These are phyloP conservation scores for Penicillium sp. DNA, from an alignment of 2,329 filamentous ascomycete species.

Conservation along the genomic window DNA sequence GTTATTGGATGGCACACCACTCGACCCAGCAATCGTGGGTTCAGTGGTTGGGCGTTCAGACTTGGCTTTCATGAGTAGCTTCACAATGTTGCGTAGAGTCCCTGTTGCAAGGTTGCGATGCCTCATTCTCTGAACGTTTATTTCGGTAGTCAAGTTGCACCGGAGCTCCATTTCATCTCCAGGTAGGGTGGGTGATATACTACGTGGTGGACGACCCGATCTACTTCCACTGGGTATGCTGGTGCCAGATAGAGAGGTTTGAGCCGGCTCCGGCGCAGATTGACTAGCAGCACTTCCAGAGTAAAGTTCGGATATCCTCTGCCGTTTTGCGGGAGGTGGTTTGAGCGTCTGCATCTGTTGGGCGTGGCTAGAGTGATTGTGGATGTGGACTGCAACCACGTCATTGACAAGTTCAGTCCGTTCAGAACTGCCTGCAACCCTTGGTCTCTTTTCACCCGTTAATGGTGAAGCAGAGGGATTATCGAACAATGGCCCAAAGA, in stretches of 20 bases:
- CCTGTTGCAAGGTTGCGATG: not conserved
- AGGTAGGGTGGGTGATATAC: not conserved
- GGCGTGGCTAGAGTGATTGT: not conserved
- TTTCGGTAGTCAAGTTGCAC: conserved; percentile 2
- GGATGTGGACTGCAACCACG: not conserved
- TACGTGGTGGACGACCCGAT: not conserved
- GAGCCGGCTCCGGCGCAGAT: not conserved
- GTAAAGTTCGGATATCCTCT: not conserved
- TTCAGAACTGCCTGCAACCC: not conserved
- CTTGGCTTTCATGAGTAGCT: not conserved
- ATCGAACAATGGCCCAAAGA: not conserved
- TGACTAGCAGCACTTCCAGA: not conserved
- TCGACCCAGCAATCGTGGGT: not conserved
- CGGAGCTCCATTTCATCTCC: not conserved
- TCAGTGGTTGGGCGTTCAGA: not conserved
- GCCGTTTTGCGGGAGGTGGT: not conserved
- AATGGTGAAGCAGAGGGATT: not conserved
- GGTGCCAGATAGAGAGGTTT: not conserved
- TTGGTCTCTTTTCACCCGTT: not conserved
- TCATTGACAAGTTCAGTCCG: not conserved
- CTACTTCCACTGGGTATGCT: not conserved
- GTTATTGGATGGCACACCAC: not conserved
- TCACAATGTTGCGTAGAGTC: not conserved
- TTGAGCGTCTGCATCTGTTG: not conserved
- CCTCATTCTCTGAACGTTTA: not conserved